Percentiles rank a stretch among this genome's conserved stretches.
These are phyloP conservation scores for Suhomyces terraborum DNA, from an alignment of 1,139 yeast genomes.

Conservation along the genomic window DNA sequence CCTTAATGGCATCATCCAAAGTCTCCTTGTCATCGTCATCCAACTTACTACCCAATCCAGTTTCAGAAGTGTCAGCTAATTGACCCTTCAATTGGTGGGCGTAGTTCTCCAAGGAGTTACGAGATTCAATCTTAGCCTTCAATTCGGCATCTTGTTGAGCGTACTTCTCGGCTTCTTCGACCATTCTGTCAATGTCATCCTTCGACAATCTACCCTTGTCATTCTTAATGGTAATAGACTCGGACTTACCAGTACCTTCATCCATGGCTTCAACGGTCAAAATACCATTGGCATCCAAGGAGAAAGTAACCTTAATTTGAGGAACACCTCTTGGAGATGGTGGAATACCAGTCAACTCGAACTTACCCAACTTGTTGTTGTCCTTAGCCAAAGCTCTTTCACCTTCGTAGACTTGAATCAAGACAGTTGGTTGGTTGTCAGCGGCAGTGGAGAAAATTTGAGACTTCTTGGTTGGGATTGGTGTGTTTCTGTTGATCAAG, in stretches of 20 bases:
- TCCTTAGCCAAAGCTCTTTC: constrained; percentile 52
- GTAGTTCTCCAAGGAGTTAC: constrained; percentile 53
- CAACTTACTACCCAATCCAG: constrained; percentile 72
- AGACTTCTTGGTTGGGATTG: constrained; percentile 51
- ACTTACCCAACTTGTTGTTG: constrained; percentile 48
- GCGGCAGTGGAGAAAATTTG: constrained; percentile 52
- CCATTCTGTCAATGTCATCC: constrained; percentile 93
- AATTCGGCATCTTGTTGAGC: constrained; percentile 86
- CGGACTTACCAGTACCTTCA: constrained; percentile 67
- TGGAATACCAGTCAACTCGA: constrained; percentile 51
- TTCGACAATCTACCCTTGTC: constrained; percentile 96
- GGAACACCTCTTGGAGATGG: constrained; percentile 55
- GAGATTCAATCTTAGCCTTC: constrained; percentile 73
- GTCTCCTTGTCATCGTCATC: constrained; percentile 93
- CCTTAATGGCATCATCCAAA: constrained; percentile 83
- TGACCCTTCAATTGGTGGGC: constrained; percentile 53
- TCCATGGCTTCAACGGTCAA: constrained; percentile 50
- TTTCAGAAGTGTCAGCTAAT: constrained; percentile 61
- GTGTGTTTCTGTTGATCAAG: constrained; percentile 50
- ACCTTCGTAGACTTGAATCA: constrained; percentile 51
- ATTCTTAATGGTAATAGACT: constrained; percentile 91
- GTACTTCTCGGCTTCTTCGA: constrained; percentile 88
- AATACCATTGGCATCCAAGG: constrained; percentile 52
- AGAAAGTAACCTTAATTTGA: constrained; percentile 50
- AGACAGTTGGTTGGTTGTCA: constrained; percentile 51